Base-by-base conservation (phyloP, 2,329 filamentous ascomycete species). In the Helminthosporium solani region DNA sequence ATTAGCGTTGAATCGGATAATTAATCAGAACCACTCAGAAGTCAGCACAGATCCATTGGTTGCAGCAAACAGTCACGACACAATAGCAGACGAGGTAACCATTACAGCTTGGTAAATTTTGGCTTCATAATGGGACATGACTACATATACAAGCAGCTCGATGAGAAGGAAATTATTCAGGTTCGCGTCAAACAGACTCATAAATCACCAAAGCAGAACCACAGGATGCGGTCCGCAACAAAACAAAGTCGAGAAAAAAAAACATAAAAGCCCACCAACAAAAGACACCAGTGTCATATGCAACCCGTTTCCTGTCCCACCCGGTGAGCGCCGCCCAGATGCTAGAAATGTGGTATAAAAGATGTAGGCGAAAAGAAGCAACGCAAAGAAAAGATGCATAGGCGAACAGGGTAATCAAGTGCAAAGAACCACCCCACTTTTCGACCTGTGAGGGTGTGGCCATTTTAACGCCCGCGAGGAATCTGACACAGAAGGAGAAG, bases 381-480 rank as follows among this genome's bases (percentile, higher is more conserved):
- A 9, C n/a, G 18, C 2, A 21, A 30, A 25, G 30, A 33, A 16
- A 28, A 45, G 19, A 23, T 42, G 42, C 43, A 44, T 52, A 56
- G 44, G 42, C 25, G 42, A 49, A 55, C 50, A 54, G 46, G 47
- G 50, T 45, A 54, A 53, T 51, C 35, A 42, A 53, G 19, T 41
- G 40, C 31, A 56, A 56, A 47, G 33, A 37, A 28, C 38, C 49
- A 36, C 21, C 25, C 34, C 40, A 33, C 50, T 66, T 64, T 64
- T 54, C 39, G 53, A 51, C 62, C 56, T 51, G 51, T 53, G 56
- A 58, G 51, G 58, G 58, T 52, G 38, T 40, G 47, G 42, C 50
- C 50, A 64, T 51, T 57, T 44, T 41, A 62, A 65, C 62, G 59
- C 63, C 61, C 53, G 23, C 23, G 47, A 21, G 5, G 27, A 43